These are phyloP conservation scores for Neurospora discreta DNA, from an alignment of 495 filamentous ascomycete genomes.

Conservation along the genomic window DNA sequence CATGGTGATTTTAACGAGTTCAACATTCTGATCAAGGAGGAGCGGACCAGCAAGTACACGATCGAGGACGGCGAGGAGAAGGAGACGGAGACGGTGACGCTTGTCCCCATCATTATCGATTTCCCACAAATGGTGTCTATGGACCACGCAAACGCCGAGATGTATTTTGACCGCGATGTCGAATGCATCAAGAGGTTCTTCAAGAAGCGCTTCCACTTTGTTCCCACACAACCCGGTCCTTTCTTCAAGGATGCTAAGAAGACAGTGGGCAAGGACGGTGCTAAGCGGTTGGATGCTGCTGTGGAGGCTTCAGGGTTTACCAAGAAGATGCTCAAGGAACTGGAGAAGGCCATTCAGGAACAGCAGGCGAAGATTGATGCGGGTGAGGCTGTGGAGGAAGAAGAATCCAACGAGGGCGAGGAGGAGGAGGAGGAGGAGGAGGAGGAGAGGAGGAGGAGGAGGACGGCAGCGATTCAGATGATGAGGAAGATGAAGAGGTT, in stretches of 20 bases:
- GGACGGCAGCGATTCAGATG: neutral
- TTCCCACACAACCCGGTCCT: constrained; percentile 69
- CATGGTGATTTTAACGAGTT: constrained; percentile 99
- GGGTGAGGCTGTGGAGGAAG: constrained; percentile 22
- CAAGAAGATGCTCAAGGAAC: constrained; percentile 86
- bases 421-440: constrained; percentile 9
- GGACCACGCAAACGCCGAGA: constrained; percentile 81
- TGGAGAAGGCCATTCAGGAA: constrained; percentile 77
- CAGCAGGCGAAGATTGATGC: constrained; percentile 29
- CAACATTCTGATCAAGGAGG: constrained; percentile 87
- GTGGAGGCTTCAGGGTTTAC: constrained; percentile 93
- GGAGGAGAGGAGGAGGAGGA: constrained; percentile 14
- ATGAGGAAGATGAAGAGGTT: neutral
- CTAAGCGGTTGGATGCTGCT: constrained; percentile 67
- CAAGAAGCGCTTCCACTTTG: constrained; percentile 76
- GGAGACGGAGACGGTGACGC: constrained; percentile 15
- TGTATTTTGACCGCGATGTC: constrained; percentile 93
- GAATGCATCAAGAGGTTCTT: constrained; percentile 92
- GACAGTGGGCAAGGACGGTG: constrained; percentile 49
- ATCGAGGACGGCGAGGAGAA: constrained; percentile 12
- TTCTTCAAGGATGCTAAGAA: constrained; percentile 76
- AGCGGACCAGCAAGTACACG: constrained; percentile 10
- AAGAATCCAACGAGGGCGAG: constrained; percentile 6
- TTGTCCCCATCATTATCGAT: constrained; percentile 78
- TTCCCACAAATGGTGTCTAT: constrained; percentile 99